Conservation (phyloP, 2,329 filamentous ascomycete species). For the Simplicillium sp. region DNA sequence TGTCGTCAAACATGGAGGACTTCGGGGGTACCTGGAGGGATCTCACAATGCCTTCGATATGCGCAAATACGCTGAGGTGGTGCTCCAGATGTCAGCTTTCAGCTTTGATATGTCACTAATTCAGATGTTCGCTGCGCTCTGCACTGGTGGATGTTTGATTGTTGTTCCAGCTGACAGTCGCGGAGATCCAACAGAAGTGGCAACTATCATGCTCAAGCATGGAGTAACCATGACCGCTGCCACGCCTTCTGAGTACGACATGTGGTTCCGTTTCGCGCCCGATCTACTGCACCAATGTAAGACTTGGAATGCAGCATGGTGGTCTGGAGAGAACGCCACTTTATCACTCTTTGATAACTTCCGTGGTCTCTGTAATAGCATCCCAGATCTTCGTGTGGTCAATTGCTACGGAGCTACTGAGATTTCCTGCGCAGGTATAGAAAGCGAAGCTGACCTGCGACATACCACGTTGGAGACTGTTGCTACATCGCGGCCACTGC, state of each 20-base stretch:
- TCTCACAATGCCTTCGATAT: neutral
- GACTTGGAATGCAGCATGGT: neutral
- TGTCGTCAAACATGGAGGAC: neutral
- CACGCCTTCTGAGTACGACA: conserved; percentile 5
- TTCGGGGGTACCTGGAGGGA: neutral
- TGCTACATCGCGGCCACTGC: neutral
- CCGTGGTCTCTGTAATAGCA: neutral
- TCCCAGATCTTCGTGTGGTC: neutral
- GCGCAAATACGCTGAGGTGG: neutral
- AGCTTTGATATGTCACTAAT: conserved; percentile 2
- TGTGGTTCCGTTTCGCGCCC: conserved; percentile 1
- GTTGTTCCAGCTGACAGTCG: neutral
- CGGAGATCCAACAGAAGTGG: conserved; percentile 1
- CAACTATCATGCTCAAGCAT: neutral
- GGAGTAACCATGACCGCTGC: conserved; percentile 1
- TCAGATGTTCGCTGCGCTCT: conserved; percentile 1
- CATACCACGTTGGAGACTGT: neutral
- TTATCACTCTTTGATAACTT: neutral
- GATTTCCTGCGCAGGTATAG: neutral
- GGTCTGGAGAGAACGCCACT: neutral
- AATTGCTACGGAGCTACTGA: conserved; percentile 5
- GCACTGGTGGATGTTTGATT: conserved; percentile 1
- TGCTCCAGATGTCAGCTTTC: conserved; percentile 1
- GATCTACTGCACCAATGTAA: neutral
- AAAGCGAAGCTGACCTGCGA: conserved; percentile 1